Base-by-base conservation (phyloP, 1,139 yeast genomes). In the Candida albicans region DNA sequence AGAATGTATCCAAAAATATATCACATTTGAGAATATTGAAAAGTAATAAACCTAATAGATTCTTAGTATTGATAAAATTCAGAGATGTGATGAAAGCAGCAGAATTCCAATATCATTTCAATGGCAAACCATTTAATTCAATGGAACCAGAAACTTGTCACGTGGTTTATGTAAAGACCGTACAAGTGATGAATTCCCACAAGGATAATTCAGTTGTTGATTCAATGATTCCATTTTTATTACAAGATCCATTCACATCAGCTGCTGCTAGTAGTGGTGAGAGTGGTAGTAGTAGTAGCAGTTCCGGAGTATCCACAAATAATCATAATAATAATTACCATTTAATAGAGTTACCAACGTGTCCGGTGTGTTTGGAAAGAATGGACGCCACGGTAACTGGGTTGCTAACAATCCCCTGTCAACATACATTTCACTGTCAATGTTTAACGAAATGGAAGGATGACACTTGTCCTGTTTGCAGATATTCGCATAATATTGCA, bases 91-190 rank as follows among this genome's bases (percentile, higher is more conserved):
- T 73, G 1, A 59, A 70, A 33, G 90, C 96, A 0, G 75, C 78
- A 8, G 70, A 68, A 39, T 90, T 91, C 61, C 83, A 82, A 52
- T 73, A 75, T 39, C 72, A 71, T 30, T 88, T 73, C 57, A 85
- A 90, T 58, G 96, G 96, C 2, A 79, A 78, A 49, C 73, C 77
- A 4, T 91, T 91, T 68, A 89, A 85, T 55, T 80, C 93, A 2
- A 84, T 89, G 87, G 96, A 90, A 55, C 90, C 96, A 0, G 96
- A 90, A 58, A 73, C 81, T 12, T 90, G 97, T 53, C 93, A 86
- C 58, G 88, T 83, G 5, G 78, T 90, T 2, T 79, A 75, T 48
- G 79, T 91, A 10, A 80, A 77, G 48, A 76, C 83, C n/a, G 77
- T 89, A 4, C 64, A 71, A 14, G 42, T 54, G 14, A 58, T 57